Evolutionary conservation across 1,284 basidiomycete genomes (phyloP).

Genomic region (Puccinia polysora): DNA sequence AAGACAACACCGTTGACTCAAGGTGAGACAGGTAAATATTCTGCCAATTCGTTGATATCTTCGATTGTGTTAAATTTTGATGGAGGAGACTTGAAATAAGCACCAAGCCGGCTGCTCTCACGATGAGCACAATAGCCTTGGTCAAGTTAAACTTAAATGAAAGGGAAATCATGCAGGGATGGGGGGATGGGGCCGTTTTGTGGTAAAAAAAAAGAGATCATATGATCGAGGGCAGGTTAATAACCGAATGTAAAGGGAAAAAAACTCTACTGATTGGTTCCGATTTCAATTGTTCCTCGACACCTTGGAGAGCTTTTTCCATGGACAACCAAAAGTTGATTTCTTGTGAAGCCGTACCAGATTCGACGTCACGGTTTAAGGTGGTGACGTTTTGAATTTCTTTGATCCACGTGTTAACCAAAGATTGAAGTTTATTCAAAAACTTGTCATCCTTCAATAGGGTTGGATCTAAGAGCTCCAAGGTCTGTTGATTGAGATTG

Average conservation of each 20-base stretch:
- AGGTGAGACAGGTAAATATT: too few species aligned
- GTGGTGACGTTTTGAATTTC: slow-evolving; percentile 95
- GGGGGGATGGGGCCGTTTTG: too few species aligned
- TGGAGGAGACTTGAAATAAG: too few species aligned
- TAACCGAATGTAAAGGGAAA: neutral
- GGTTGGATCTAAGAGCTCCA: slow-evolving; percentile 69
- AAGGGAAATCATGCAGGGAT: too few species aligned
- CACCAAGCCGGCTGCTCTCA: too few species aligned
- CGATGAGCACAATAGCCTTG: too few species aligned
- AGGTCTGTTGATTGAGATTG: slow-evolving; percentile 62
- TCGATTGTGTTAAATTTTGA: too few species aligned
- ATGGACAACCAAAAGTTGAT: slow-evolving; percentile 98
- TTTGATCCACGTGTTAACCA: slow-evolving; percentile 98
- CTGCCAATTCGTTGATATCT: too few species aligned
- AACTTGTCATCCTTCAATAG: slow-evolving; percentile 80
- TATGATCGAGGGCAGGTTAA: neutral
- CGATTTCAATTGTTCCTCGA: slow-evolving; percentile 82
- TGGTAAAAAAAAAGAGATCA: neutral
- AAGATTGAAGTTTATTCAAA: slow-evolving; percentile 84
- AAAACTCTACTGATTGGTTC: slow-evolving; percentile 66
- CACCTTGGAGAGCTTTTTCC: slow-evolving; percentile 85
- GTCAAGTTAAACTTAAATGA: too few species aligned
- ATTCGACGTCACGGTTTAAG: slow-evolving; percentile 79
- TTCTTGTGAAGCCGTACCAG: slow-evolving; percentile 94
- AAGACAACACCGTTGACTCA: too few species aligned